Evolutionary conservation across 495 filamentous ascomycete species (phyloP).

Genomic region (Aspergillus sclerotioniger): DNA sequence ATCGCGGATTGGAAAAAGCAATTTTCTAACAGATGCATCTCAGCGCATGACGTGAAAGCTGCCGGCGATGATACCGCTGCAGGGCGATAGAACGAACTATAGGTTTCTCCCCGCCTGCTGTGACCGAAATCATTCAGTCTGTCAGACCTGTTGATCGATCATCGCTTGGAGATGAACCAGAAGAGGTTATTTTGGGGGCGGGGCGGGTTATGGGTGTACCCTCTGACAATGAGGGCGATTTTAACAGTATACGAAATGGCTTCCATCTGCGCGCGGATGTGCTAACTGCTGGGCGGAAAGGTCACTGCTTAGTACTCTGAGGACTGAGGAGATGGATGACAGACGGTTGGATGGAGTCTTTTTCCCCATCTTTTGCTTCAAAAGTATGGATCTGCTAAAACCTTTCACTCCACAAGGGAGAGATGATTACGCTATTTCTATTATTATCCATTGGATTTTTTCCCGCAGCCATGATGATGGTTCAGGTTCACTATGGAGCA

Average conservation of each 20-base stretch:
- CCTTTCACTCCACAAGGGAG: conserved; percentile 5
- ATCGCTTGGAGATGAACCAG: background rate
- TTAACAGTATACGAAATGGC: background rate
- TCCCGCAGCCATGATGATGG: background rate
- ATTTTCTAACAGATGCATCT: background rate
- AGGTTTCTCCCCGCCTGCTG: background rate
- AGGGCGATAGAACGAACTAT: background rate
- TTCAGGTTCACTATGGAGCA: background rate
- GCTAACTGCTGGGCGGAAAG: no score
- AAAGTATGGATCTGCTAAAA: conserved; percentile 6
- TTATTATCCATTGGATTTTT: conserved; percentile 1
- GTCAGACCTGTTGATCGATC: background rate
- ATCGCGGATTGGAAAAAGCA: conserved; percentile 1
- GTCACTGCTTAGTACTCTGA: no score
- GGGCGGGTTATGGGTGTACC: background rate
- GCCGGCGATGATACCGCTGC: background rate
- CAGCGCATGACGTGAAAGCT: background rate
- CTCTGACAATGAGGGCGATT: background rate
- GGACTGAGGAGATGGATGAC: background rate
- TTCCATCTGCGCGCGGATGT: no score
- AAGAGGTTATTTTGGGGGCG: background rate
- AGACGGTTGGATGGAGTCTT: conserved; percentile 4
- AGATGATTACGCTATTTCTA: conserved; percentile 5
- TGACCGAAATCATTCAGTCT: background rate
- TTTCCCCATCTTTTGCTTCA: conserved; percentile 4